Base-by-base conservation (phyloP, 768 basidiomycete species). In the Naganishia randhawae region DNA sequence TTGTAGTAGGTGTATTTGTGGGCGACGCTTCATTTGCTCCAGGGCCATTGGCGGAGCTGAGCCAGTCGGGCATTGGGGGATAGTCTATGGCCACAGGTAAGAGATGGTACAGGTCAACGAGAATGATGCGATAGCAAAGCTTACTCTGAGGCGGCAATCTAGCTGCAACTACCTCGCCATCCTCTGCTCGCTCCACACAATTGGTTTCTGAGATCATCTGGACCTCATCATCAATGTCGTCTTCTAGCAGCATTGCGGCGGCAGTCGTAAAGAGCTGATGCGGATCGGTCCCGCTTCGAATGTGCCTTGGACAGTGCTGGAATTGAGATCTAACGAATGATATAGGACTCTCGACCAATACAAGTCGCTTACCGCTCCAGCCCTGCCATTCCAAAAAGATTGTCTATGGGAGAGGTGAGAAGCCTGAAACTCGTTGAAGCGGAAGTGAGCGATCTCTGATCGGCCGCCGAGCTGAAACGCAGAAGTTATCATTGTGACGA, bases 211-310 rank as follows among this genome's bases (percentile, higher is more conserved):
- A 22, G 4, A 61, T 39, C 14, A 61, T 61, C 39, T 61, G 57
- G 29, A 61, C 41, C n/a, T 61, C 57, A 27, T 61, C 57, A 17
- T 61, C 57, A 27, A 41, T 39, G 25, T 61, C 57, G 57, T 61
- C 57, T 35, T 41, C 57, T 11, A 39, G 22, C 35, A 61, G 33
- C 57, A 61, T 61, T 11, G n/a, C 27, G n/a, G 37, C 10, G 22
- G 25, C n/a, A n/a, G n/a, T 42, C 0, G 19, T n/a, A 4, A 48
- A 22, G 19, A 6, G 57, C 33, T 9, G 19, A 35, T 31, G 11
- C 16, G 31, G 54, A 32, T 22, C 35, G 32, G 54, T n/a, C 2
- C 14, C 35, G 54, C 54, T 22, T 55, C 32, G 32, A 32, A 22
- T 37, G 14, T 35, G 32, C 35, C n/a, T n/a, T 48, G 45, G n/a